These are phyloP conservation scores for Suhomyces coccinellae DNA, from an alignment of 1,139 yeast species.

Conservation along the genomic window DNA sequence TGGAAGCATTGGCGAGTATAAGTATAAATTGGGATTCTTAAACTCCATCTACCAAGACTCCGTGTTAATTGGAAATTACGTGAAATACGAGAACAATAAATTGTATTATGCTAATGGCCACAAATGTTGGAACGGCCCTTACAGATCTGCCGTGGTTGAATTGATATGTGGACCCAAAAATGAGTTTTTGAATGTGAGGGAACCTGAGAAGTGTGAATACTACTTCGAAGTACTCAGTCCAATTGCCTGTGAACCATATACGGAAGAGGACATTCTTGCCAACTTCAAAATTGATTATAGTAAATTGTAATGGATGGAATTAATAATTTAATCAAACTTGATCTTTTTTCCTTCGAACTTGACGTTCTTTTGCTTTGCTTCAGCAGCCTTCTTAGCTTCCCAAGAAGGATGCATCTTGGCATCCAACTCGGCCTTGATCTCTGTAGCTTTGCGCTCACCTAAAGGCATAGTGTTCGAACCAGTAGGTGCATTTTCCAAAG, in stretches of 20 bases:
- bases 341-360: constrained; percentile 85
- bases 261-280: constrained; percentile 31
- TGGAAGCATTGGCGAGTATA: constrained; percentile 64
- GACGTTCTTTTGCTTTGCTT: constrained; percentile 62
- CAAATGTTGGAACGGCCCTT: constrained; percentile 94
- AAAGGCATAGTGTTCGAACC: constrained; percentile 34
- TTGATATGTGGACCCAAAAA: constrained; percentile 66
- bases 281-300: constrained; percentile 32
- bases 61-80: constrained; percentile 56
- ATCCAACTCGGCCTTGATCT: constrained; percentile 11
- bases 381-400: constrained; percentile 80
- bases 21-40: constrained; percentile 61
- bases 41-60: constrained; percentile 62
- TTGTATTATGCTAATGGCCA: constrained; percentile 62
- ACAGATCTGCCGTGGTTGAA: constrained; percentile 64
- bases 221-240: constrained; percentile 64
- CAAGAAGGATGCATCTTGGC: constrained; percentile 83
- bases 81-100: constrained; percentile 36
- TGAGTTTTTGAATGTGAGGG: constrained; percentile 65
- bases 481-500: constrained; percentile 17
- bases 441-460: constrained; percentile 32
- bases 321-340: constrained; percentile 49
- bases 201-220: constrained; percentile 88
- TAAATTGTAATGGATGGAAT: constrained; percentile 12
- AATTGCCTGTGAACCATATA: constrained; percentile 55